Conservation (phyloP, 1,284 basidiomycete genomes). For the Ustilago shanxiensis region DNA sequence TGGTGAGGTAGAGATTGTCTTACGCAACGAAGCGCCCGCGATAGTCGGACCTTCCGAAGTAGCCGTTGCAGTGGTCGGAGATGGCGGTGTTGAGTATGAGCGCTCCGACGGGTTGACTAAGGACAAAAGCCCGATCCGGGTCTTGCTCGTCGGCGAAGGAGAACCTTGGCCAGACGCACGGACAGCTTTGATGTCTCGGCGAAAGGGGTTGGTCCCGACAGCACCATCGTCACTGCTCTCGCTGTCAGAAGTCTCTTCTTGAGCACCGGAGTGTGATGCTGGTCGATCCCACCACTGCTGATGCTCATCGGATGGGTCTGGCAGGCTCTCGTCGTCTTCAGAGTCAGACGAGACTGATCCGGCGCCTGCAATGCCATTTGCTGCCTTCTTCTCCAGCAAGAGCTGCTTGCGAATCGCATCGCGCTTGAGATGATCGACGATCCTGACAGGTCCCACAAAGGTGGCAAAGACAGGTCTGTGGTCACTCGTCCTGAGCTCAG, state of each 20-base stretch:
- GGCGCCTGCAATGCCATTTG: conserved; percentile 21
- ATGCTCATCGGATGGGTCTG: conserved; percentile 48
- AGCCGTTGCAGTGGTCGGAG: conserved; percentile 14
- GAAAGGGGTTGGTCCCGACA: conserved; percentile 26
- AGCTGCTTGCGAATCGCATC: conserved; percentile 78
- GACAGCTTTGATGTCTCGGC: background rate
- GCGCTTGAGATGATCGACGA: conserved; percentile 82
- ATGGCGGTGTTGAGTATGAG: conserved; percentile 18
- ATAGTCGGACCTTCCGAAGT: background rate
- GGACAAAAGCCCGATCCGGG: background rate
- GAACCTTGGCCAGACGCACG: background rate
- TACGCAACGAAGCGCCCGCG: conserved; percentile 19
- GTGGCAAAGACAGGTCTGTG: conserved; percentile 93
- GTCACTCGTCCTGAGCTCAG: conserved; percentile 88
- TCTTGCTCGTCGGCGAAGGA: conserved; percentile 3
- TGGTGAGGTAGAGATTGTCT: conserved; percentile 30
- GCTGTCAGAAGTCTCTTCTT: conserved; percentile 12
- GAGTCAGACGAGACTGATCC: conserved; percentile 24
- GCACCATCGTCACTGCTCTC: conserved; percentile 19
- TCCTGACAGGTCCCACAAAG: conserved; percentile 81
- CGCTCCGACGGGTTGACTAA: conserved; percentile 6
- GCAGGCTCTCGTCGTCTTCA: conserved; percentile 30
- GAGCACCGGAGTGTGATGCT: background rate
- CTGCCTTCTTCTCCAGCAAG: conserved; percentile 36
- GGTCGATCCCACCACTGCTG: conserved; percentile 49